Percentiles rank a stretch among this genome's conserved stretches.
phyloP scores from a whole-genome alignment of 805 yeast species.

The Wickerhamiella australiensis region DNA sequence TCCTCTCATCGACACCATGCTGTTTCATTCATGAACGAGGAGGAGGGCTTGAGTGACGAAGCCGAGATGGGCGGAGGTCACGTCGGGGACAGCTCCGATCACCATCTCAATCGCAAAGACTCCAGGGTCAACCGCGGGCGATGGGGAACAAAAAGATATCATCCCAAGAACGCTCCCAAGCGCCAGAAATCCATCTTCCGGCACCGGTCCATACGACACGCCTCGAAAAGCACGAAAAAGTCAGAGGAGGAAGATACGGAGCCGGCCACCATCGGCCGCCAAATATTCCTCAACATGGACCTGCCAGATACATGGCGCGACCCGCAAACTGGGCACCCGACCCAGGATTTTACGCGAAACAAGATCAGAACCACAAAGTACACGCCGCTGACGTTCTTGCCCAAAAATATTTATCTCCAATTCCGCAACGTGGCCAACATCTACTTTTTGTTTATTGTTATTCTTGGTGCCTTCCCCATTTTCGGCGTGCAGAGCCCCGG shows the following conservation, averaged over 20 bases:
- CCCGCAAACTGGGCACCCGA: constrained; percentile 53
- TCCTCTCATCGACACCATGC: neutral
- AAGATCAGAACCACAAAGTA: constrained; percentile 92
- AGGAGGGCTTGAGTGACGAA: constrained; percentile 3
- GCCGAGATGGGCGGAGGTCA: neutral
- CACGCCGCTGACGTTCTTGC: constrained; percentile 79
- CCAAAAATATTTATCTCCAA: constrained; percentile 70
- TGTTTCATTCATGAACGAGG: constrained; percentile 7
- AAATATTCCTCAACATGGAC: constrained; percentile 38
- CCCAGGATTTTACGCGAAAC: constrained; percentile 61
- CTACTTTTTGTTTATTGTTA: constrained; percentile 67
- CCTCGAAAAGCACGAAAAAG: neutral
- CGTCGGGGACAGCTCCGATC: no score
- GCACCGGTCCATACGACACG: neutral
- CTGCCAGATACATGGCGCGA: constrained; percentile 37
- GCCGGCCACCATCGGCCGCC: constrained; percentile 23
- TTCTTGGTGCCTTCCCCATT: constrained; percentile 60
- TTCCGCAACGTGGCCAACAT: constrained; percentile 83
- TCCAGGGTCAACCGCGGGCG: constrained; percentile 11
- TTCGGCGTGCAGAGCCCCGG: constrained; percentile 68
- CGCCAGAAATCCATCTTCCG: constrained; percentile 10
- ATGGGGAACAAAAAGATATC: constrained; percentile 83
- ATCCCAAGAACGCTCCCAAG: constrained; percentile 50
- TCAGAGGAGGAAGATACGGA: neutral
- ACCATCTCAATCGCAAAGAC: constrained; percentile 9